Base-by-base conservation (phyloP, 495 filamentous ascomycete genomes). In the Talaromyces stipitatus region DNA sequence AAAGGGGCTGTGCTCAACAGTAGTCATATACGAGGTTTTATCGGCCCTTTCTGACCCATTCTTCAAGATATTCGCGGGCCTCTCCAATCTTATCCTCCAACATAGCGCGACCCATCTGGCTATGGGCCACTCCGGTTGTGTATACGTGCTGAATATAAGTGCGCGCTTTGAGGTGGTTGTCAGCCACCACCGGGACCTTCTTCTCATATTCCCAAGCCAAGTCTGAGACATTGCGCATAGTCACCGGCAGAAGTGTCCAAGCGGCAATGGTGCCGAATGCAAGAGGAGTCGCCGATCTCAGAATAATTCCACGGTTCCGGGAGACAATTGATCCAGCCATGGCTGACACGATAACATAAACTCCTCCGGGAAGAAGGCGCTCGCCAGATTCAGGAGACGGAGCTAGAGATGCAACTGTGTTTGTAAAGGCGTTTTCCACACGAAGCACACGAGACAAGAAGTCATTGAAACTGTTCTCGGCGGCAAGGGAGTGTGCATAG, bases 241-340 rank as follows among this genome's bases (percentile, higher is more conserved):
- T 92, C 57, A 87, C 74, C 32, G 89, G 89, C 20, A 94, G 68
- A 8, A 92, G 82, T 20, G 77, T 72, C 84, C 84, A 90, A 30
- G 85, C 89, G 47, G 87, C 87, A 46, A 84, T 81, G 50, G 90
- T 70, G 52, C 87, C 89, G 36, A 92, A 80, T 23, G 81, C 82
- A 16, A 90, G 65, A 16, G 89, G 94, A 4, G 87, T 78, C 12
- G 82, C 72, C 33, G 82, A 82, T 43, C 92, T 82, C 24, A 97
- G 75, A 57, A 95, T 67, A 41, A 96, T 76, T 61, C 87, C 89
- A 43, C 92, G 83, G 75, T 95, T 94, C 52, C 94, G 82, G 45
- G 88, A 80, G 27, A 95, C 74, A 66, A 98, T 97, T 61, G 83
- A 88, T 60, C 92, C 92, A 28, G 92, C 87, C 91, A 98, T 96